Evolutionary conservation across 2,329 filamentous ascomycete species (phyloP).

Genomic region (Colletotrichum tropicale): DNA sequence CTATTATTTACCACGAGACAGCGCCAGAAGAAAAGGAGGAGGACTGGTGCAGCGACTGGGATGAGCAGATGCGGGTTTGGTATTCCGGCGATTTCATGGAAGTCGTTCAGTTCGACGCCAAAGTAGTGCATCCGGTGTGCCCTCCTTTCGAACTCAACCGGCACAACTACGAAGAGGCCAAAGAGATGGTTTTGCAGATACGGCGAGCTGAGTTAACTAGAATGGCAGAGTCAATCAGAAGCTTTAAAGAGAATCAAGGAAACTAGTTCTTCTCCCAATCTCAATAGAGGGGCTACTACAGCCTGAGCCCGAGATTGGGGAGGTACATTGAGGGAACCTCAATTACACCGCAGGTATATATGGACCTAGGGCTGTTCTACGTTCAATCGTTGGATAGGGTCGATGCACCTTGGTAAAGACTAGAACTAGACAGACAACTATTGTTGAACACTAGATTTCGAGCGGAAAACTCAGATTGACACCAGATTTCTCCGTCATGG

Average conservation of each 20-base stretch:
- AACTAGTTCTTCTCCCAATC: neutral
- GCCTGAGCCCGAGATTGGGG: neutral
- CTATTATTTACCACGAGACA: neutral
- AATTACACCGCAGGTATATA: neutral
- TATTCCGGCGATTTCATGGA: neutral
- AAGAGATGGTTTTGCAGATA: neutral
- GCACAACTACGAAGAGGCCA: neutral
- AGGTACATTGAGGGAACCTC: neutral
- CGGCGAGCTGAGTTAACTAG: neutral
- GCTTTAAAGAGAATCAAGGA: fast-evolving
- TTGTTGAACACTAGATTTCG: neutral
- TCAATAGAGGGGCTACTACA: neutral
- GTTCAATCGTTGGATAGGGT: neutral
- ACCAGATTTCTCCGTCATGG: neutral
- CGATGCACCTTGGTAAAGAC: neutral
- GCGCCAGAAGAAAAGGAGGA: neutral
- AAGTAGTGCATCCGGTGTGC: neutral
- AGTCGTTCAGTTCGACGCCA: neutral
- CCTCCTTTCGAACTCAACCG: neutral
- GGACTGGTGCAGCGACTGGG: neutral
- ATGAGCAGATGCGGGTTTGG: neutral
- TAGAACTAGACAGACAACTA: neutral
- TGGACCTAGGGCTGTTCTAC: neutral
- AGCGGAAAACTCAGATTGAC: neutral
- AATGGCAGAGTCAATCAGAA: neutral